Conservation (phyloP, 75 land plant species). For the Cunninghamia lanceolata region DNA sequence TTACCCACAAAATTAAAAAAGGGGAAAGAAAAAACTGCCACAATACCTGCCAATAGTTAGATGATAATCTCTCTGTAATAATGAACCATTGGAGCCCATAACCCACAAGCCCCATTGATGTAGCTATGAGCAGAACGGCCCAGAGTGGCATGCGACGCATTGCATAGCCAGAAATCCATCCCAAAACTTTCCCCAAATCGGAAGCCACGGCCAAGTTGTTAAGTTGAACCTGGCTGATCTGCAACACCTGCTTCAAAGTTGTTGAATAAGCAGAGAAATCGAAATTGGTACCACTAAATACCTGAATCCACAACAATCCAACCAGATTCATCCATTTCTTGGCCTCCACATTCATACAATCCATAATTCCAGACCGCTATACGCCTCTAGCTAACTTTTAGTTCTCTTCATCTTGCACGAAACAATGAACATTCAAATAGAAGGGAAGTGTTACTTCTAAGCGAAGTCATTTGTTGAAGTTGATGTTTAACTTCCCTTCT, state of each 20-base stretch:
- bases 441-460: background rate
- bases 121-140: constrained; percentile 43
- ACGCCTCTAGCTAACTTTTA: no score
- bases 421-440: no score
- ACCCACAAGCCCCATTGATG: constrained; percentile 42
- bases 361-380: background rate
- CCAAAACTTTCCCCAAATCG: constrained; percentile 76
- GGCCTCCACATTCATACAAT: constrained; percentile 7
- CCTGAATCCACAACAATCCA: constrained; percentile 75
- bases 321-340: constrained; percentile 67
- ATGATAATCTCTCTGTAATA: constrained; percentile 26
- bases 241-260: constrained; percentile 54
- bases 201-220: constrained; percentile 77
- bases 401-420: no score
- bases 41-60: constrained; percentile 54
- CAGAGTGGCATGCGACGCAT: constrained; percentile 47
- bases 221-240: constrained; percentile 69
- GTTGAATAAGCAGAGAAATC: constrained; percentile 75
- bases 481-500: background rate
- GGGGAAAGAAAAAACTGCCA: background rate
- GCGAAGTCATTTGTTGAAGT: no score
- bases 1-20: background rate
- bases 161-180: constrained; percentile 51
- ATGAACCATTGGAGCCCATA: constrained; percentile 67
- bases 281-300: constrained; percentile 73